These are phyloP conservation scores for Malassezia caprae DNA, from an alignment of 1,284 basidiomycete species.

Conservation along the genomic window DNA sequence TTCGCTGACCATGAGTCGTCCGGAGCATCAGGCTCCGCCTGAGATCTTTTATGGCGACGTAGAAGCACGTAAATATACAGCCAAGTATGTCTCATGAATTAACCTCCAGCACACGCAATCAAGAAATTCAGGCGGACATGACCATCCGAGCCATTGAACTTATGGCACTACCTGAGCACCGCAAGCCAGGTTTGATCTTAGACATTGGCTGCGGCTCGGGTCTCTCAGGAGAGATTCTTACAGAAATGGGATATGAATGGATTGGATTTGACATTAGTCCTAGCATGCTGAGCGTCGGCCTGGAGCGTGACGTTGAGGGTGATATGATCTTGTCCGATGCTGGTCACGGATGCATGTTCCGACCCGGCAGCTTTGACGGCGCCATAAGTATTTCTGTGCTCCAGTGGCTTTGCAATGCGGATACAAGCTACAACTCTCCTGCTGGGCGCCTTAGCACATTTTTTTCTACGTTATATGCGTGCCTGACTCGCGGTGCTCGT, in stretches of 20 bases:
- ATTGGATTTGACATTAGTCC: slow-evolving; percentile 89
- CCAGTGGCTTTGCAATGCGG: slow-evolving; percentile 97
- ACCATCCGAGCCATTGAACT: slow-evolving; percentile 89
- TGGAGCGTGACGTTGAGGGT: slow-evolving; percentile 44
- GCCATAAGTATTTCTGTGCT: slow-evolving; percentile 96
- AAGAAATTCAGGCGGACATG: slow-evolving; percentile 96
- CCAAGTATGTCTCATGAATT: slow-evolving; percentile 59
- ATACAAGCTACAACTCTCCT: slow-evolving; percentile 82
- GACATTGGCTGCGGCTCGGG: slow-evolving; percentile 99
- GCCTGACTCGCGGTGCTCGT: slow-evolving; percentile 78
- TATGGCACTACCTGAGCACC: slow-evolving; percentile 60
- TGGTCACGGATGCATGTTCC: slow-evolving; percentile 58
- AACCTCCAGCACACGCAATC: slow-evolving; percentile 61
- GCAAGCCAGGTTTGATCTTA: slow-evolving; percentile 56
- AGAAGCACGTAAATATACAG: slow-evolving; percentile 92
- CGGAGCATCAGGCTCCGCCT: slow-evolving; percentile 88
- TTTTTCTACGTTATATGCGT: slow-evolving; percentile 90
- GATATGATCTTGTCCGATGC: slow-evolving; percentile 49
- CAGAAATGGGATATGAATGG: slow-evolving; percentile 89
- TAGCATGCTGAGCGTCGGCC: slow-evolving; percentile 60
- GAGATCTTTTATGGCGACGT: slow-evolving; percentile 95
- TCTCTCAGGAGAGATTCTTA: slow-evolving; percentile 89
- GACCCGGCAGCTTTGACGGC: slow-evolving; percentile 92
- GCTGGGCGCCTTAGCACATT: slow-evolving; percentile 82
- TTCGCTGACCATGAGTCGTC: slow-evolving; percentile 65